Percentiles rank a stretch among this genome's conserved stretches.
phyloP scores from a whole-genome alignment of 805 yeast genomes.

The Metschnikowia reukaufii region DNA sequence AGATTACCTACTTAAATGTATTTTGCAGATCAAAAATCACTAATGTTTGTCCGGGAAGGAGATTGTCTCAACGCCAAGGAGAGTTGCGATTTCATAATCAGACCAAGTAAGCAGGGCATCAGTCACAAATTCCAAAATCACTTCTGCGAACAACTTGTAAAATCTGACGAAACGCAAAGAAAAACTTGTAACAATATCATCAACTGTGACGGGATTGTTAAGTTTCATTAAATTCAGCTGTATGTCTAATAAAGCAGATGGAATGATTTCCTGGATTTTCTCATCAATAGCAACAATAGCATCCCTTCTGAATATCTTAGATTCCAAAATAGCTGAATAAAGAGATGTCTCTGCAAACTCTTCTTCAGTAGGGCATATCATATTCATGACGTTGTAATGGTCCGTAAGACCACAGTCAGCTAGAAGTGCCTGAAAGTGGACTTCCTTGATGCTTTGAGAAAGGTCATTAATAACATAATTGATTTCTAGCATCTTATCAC shows the following conservation, averaged over 20 bases:
- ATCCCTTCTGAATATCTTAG: constrained; percentile 51
- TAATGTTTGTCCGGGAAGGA: too few relatives aligned
- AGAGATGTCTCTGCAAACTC: constrained; percentile 59
- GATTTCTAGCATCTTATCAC: constrained; percentile 35
- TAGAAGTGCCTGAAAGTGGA: constrained; percentile 50
- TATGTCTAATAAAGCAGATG: constrained; percentile 59
- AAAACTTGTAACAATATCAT: constrained; percentile 52
- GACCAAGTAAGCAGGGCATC: constrained; percentile 49
- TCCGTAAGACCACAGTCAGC: constrained; percentile 55
- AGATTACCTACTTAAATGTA: too few relatives aligned
- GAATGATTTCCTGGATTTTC: constrained; percentile 52
- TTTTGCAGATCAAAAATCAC: too few relatives aligned
- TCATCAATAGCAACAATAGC: constrained; percentile 44
- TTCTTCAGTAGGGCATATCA: constrained; percentile 68
- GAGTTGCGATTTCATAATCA: constrained; percentile 59
- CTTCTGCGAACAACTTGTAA: constrained; percentile 39
- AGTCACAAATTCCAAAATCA: constrained; percentile 38
- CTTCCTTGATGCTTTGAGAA: constrained; percentile 40
- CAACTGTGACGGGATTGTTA: constrained; percentile 62
- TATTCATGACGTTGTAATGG: constrained; percentile 61
- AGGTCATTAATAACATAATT: constrained; percentile 34
- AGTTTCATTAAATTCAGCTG: constrained; percentile 59
- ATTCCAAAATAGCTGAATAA: constrained; percentile 65
- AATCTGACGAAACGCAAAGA: constrained; percentile 50
- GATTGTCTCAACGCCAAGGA: constrained; percentile 59